Conservation (phyloP, 306 rosid genomes). For the Cicer arietinum region DNA sequence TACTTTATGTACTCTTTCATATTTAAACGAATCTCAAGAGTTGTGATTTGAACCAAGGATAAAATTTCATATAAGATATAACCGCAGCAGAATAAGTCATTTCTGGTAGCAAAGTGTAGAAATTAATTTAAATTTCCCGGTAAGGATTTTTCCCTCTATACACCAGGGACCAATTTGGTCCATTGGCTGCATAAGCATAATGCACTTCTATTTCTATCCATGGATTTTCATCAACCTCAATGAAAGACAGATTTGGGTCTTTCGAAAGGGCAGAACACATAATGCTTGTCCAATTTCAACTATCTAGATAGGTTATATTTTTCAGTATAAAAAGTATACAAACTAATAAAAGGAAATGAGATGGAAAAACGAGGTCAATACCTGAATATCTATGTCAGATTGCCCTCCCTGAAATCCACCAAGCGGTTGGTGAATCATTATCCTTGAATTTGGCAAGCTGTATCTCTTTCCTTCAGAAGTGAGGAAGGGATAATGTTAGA, state of each 20-base stretch:
- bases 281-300: not conserved
- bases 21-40: too few species aligned
- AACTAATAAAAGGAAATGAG: slow-evolving; percentile 6
- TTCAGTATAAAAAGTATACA: slow-evolving; percentile 1
- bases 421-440: slow-evolving; percentile 99
- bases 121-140: too few species aligned
- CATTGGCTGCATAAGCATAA: slow-evolving; percentile 7
- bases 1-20: too few species aligned
- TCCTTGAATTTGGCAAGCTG: slow-evolving; percentile 96
- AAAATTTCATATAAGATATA: too few species aligned
- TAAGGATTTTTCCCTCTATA: not conserved
- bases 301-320: slow-evolving; percentile 25
- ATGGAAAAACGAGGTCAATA: slow-evolving; percentile 32
- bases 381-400: slow-evolving; percentile 96
- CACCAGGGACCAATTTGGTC: not conserved
- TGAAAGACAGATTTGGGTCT: not conserved
- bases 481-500: slow-evolving; percentile 40
- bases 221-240: slow-evolving; percentile 2
- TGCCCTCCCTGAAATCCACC: slow-evolving; percentile 98
- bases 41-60: too few species aligned
- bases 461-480: slow-evolving; percentile 76
- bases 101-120: too few species aligned
- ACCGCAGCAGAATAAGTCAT: not conserved
- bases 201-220: not conserved
- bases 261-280: slow-evolving; percentile 16